Base-by-base conservation (phyloP, 345 rosid species). In the Lepidium didymum region DNA sequence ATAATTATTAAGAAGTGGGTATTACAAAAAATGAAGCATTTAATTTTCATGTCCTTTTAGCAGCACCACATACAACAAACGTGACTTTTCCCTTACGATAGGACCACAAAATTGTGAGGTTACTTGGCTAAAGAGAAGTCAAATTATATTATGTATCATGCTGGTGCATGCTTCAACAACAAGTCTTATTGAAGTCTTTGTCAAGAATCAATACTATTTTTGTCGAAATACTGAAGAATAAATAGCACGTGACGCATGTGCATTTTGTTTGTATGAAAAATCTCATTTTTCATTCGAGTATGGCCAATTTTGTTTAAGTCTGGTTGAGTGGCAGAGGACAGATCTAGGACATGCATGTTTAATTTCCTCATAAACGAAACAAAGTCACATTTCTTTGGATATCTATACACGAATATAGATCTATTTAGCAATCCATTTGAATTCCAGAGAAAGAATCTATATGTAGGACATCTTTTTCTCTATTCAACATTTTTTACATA, bases 131-230 rank as follows among this genome's bases (percentile, higher is more conserved):
- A 27, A 42, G 0, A 45, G 8, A 31, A 64, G 19, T 64, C 53
- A 41, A 49, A 8, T 31, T 29, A 56, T 49, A 14, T 29, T 29
- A 56, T 57, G 11, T 13, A 25, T 40, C 51, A 9, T 57, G 33
- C 5, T 19, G 21, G 1, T 56, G 49, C 72, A 57, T 74, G 73
- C 73, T 60, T 58, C 73, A 34, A 37, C 41, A 35, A 74, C 37
- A 59, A 35, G 62, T 27, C 63, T 67, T 31, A 35, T 42, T 59
- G 38, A 67, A 36, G 57, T 67, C 68, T 53, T 27, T 53, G 16
- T 74, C 78, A 52, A 67, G 78, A 59, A 74, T 45, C 72, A 3
- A 67, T 60, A 25, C 78, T 19, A n/a, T 67, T 52, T 6, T 53
- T 36, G 34, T 58, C 41, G 50, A 23, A 45, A 0, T 16, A 27